These are phyloP conservation scores for Diaporthe sp. DNA, from an alignment of 2,329 filamentous ascomycete species.

Conservation along the genomic window DNA sequence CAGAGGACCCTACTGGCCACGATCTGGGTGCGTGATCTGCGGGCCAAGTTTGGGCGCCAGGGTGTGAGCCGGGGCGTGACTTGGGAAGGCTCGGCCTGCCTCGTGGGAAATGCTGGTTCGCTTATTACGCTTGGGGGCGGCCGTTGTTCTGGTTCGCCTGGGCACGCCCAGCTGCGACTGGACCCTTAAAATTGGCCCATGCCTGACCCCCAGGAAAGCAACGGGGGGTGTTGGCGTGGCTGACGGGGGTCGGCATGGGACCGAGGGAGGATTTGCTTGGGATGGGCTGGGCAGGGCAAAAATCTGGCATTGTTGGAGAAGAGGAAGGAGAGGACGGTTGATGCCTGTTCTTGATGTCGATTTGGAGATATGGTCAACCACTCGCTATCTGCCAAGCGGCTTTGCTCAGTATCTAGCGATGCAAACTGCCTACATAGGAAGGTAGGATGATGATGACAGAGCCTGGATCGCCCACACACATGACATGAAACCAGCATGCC, in stretches of 20 bases:
- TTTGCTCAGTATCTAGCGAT: conserved; percentile 26
- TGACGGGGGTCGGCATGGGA: conserved; percentile 8
- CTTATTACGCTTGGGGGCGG: conserved; percentile 1
- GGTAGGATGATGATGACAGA: conserved; percentile 16
- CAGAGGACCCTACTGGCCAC: conserved; percentile 28
- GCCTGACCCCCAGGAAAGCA: neutral
- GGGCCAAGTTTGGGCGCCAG: conserved; percentile 4
- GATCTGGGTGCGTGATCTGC: conserved; percentile 28
- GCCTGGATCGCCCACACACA: conserved; percentile 15
- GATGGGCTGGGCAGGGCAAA: conserved; percentile 3
- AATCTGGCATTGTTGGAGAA: neutral
- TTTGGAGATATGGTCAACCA: neutral
- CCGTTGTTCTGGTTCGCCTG: conserved; percentile 16
- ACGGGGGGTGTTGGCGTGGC: neutral
- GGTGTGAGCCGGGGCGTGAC: conserved; percentile 3
- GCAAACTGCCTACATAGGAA: conserved; percentile 28
- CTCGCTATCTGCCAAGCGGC: conserved; percentile 16
- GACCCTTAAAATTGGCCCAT: conserved; percentile 28
- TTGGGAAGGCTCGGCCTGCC: neutral
- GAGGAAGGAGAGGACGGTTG: neutral
- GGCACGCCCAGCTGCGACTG: conserved; percentile 5
- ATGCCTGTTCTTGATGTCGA: conserved; percentile 11
- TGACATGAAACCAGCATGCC: conserved; percentile 32
- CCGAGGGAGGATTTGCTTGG: neutral
- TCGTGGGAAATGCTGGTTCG: conserved; percentile 15